These are phyloP conservation scores for Pyracantha coccinea DNA, from an alignment of 331 rosid genomes.

Conservation along the genomic window DNA sequence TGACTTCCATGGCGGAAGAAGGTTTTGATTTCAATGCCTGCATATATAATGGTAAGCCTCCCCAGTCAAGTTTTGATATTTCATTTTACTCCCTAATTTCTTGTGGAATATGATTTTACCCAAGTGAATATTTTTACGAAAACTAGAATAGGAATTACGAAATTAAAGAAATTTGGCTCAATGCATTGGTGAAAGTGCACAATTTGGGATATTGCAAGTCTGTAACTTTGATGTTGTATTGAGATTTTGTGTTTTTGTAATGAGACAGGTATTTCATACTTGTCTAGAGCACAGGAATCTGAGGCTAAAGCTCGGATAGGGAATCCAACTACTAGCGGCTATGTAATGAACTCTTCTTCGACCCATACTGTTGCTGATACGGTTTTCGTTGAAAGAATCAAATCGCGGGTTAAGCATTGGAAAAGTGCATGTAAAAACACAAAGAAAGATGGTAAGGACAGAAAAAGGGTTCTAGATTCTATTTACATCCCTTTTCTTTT, in stretches of 20 bases:
- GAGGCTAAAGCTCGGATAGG: conserved; percentile 45
- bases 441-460: conserved; percentile 41
- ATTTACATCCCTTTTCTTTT: neutral
- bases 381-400: conserved; percentile 56
- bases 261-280: conserved; percentile 70
- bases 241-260: conserved; percentile 6
- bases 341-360: conserved; percentile 27
- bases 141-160: neutral
- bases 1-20: conserved; percentile 64
- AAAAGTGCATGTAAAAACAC: conserved; percentile 34
- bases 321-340: conserved; percentile 21
- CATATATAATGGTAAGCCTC: conserved; percentile 59
- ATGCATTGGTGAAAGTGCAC: neutral
- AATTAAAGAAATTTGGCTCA: neutral
- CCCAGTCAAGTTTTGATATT: neutral
- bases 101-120: neutral
- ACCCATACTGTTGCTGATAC: conserved; percentile 51
- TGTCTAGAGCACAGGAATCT: conserved; percentile 74
- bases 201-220: neutral
- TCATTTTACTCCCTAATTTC: neutral
- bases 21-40: conserved; percentile 88
- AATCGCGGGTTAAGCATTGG: conserved; percentile 56
- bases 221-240: neutral
- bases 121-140: neutral
- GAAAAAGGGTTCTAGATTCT: conserved; percentile 8